phyloP scores from a whole-genome alignment of 441 rosid species.

The Aquilaria agallochum region DNA sequence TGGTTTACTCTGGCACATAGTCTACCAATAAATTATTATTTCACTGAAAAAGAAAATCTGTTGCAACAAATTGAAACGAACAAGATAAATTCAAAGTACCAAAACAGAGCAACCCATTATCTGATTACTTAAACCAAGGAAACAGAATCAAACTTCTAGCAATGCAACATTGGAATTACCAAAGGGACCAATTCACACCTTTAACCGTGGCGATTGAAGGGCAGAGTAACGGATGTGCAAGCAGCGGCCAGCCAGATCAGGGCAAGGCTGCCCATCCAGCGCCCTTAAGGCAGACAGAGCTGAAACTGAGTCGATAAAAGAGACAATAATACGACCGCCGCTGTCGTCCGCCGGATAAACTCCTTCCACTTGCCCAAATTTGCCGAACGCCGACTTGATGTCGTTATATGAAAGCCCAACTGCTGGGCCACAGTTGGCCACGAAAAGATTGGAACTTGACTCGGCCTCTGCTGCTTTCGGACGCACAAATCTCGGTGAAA shows the following conservation, averaged over 20 bases:
- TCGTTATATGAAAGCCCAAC: constrained; percentile 63
- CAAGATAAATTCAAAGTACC: background rate
- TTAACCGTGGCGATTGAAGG: constrained; percentile 34
- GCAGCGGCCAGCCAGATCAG: constrained; percentile 57
- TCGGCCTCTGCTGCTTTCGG: constrained; percentile 30
- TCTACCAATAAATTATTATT: too few relatives aligned
- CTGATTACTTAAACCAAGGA: too few relatives aligned
- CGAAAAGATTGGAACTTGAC: constrained; percentile 53
- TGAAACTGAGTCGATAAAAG: constrained; percentile 36
- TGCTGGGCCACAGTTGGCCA: constrained; percentile 94
- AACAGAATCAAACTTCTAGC: background rate
- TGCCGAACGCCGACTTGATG: constrained; percentile 50
- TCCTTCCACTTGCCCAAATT: constrained; percentile 65
- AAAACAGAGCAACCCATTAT: background rate
- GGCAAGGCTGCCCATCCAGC: constrained; percentile 51
- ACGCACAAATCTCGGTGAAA: constrained; percentile 58
- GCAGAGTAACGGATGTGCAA: constrained; percentile 75
- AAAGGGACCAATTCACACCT: constrained; percentile 19
- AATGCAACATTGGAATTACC: too few relatives aligned
- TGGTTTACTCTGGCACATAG: too few relatives aligned
- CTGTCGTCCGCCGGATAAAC: constrained; percentile 82
- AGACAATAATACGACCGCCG: constrained; percentile 76
- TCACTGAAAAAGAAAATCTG: too few relatives aligned
- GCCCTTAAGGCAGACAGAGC: constrained; percentile 64
- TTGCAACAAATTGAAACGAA: too few relatives aligned